Evolutionary conservation across 2,329 filamentous ascomycete species (phyloP), one percentile per base, ranked within the genome.

Genomic region (Ophiostoma ips): DNA sequence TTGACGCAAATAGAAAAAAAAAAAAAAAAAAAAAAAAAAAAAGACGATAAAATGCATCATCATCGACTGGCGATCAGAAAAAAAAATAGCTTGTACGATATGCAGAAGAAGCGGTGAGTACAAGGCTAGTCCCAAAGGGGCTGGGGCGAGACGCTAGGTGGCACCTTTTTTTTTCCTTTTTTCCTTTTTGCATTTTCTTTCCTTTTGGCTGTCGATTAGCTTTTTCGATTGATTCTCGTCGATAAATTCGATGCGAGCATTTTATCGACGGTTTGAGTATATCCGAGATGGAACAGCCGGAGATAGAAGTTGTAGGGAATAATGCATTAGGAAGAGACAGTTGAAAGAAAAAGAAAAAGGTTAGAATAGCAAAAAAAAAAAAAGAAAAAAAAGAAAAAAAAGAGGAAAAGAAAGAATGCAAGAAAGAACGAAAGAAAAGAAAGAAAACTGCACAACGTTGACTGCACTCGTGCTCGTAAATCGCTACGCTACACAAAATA

Each of bases 61-160:
- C n/a, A n/a, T n/a, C n/a, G n/a, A n/a, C n/a, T n/a, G n/a, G n/a
- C n/a, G n/a, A 12, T 30, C 31, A 28, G 38, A 40, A 13, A 40
- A 40, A 24, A 40, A 15, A 21, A 40, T 35, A 52, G 48, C 30
- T 37, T 15, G 35, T 40, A 41, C 21, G 44, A 37, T 16, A 28
- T 33, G 30, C 44, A 43, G 45, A 53, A 55, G 53, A 55, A 53
- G 53, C 53, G 53, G 53, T 55, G 53, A 52, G 50, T 28, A 43
- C 19, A 48, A 30, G 40, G 48, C 53, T 55, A 55, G 49, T 21
- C 53, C 53, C 3, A 43, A 55, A 50, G 28, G 28, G 53, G 18
- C 50, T 50, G 51, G 49, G 47, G 51, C 51, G 53, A 53, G 47
- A 52, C 49, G 44, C 49, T 50, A 50, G 40, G 33, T 51, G 48